Evolutionary conservation across 1,139 yeast species (phyloP).

Genomic region (Diutina ranongensis): DNA sequence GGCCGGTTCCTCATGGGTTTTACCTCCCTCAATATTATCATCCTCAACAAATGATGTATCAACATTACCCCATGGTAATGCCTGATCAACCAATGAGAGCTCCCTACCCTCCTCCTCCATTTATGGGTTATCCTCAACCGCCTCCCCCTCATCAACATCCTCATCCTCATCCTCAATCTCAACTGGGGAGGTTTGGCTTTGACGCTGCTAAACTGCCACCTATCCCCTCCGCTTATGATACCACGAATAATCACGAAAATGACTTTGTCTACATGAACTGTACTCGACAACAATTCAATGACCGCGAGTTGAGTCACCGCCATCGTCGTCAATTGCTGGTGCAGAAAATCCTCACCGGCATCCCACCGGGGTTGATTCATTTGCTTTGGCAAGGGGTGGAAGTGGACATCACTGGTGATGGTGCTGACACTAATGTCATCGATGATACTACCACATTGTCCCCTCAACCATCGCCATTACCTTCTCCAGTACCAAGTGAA

Average conservation of each 20-base stretch:
- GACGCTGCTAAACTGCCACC: neutral
- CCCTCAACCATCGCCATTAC: neutral
- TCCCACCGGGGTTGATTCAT: neutral
- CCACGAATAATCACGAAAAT: neutral
- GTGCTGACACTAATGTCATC: too few species aligned
- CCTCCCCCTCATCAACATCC: neutral
- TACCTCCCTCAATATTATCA: neutral
- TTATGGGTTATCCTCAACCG: neutral
- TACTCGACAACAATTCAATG: neutral
- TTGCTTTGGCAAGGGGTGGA: neutral
- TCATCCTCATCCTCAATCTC: neutral
- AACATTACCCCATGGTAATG: slow-evolving; percentile 3
- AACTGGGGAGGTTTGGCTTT: neutral
- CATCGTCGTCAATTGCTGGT: neutral
- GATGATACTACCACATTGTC: neutral
- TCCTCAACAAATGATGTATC: neutral
- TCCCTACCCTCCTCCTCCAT: neutral
- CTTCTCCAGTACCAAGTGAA: neutral
- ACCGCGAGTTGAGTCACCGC: slow-evolving; percentile 1
- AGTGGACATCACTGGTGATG: too few species aligned
- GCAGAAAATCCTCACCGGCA: neutral
- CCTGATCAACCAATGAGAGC: neutral
- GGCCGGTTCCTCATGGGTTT: neutral
- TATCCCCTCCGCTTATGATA: neutral
- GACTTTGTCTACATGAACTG: slow-evolving; percentile 2